A percentile compares a stretch with the other conserved stretches of the same genome.
These are phyloP conservation scores for Mycena indigotica DNA, from an alignment of 768 basidiomycete genomes.

Conservation along the genomic window DNA sequence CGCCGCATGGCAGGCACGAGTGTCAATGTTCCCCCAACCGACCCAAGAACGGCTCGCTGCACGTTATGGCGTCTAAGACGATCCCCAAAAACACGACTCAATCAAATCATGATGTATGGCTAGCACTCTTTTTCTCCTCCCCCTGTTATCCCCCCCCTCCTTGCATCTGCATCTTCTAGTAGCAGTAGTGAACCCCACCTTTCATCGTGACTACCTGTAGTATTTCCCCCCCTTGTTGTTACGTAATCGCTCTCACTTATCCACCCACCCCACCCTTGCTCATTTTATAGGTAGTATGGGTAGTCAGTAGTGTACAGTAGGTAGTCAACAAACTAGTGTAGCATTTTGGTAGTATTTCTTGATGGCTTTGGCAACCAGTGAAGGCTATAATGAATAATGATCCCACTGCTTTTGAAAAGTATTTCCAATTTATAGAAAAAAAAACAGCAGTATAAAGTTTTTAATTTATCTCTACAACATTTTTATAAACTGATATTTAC, in stretches of 20 bases:
- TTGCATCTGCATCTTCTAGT: constrained; percentile 52
- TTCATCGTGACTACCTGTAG: constrained; percentile 20
- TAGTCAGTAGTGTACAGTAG: constrained; percentile 29
- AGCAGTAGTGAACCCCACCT: constrained; percentile 37
- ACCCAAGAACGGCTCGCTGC: constrained; percentile 86
- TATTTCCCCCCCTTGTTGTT: constrained; percentile 2
- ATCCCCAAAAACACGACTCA: constrained; percentile 5
- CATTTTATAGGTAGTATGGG: constrained; percentile 54
- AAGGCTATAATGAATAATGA: too few relatives aligned
- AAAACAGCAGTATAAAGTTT: too few relatives aligned
- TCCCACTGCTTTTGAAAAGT: too few relatives aligned
- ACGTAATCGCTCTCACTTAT: neutral
- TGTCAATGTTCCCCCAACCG: constrained; percentile 79
- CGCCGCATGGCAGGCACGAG: constrained; percentile 82
- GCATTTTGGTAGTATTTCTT: too few relatives aligned
- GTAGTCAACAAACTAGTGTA: constrained; percentile 38
- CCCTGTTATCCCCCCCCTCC: constrained; percentile 28
- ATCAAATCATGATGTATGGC: constrained; percentile 9
- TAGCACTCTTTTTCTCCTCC: constrained; percentile 15
- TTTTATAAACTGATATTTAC: too few relatives aligned
- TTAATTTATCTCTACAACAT: too few relatives aligned
- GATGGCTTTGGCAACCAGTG: too few relatives aligned
- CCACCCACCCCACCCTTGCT: constrained; percentile 23
- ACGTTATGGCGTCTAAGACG: constrained; percentile 79
- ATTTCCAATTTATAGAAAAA: too few relatives aligned